Percentiles rank a stretch among this genome's conserved stretches.
phyloP scores from a whole-genome alignment of 257 asterid genomes.

The Apocynum venetum region DNA sequence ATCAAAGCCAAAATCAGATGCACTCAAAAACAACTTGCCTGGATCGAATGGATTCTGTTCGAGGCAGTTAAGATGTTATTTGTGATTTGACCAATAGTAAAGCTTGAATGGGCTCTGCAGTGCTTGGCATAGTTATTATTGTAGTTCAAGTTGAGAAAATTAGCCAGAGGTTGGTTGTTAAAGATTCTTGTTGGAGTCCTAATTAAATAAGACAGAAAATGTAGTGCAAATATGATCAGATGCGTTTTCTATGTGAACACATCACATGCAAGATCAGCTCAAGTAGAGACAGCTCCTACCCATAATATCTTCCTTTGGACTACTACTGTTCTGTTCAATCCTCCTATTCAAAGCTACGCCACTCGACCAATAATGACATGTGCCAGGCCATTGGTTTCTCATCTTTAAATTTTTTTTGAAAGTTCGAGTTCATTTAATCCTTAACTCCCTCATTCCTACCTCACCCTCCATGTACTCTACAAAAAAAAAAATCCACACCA shows the following conservation, averaged over 20 bases:
- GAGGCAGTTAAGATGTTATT: neutral
- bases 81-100: neutral
- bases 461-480: too few relatives aligned
- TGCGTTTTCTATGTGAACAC: slow-evolving; percentile 14
- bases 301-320: neutral
- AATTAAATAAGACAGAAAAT: neutral
- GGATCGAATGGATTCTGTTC: neutral
- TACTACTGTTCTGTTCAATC: neutral
- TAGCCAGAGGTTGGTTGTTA: neutral
- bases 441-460: too few relatives aligned
- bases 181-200: neutral
- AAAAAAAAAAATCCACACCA: neutral
- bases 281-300: slow-evolving; percentile 17
- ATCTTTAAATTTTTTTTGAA: too few relatives aligned
- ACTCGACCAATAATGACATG: too few relatives aligned
- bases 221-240: neutral
- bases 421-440: too few relatives aligned
- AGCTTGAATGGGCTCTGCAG: neutral
- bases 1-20: slow-evolving; percentile 1
- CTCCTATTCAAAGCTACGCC: too few relatives aligned
- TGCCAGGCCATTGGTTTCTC: too few relatives aligned
- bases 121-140: neutral
- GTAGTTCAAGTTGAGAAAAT: neutral
- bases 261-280: slow-evolving; percentile 26
- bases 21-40: neutral